Evolutionary conservation across 2,329 filamentous ascomycete genomes (phyloP).

Genomic region (Aschersonia sp.): DNA sequence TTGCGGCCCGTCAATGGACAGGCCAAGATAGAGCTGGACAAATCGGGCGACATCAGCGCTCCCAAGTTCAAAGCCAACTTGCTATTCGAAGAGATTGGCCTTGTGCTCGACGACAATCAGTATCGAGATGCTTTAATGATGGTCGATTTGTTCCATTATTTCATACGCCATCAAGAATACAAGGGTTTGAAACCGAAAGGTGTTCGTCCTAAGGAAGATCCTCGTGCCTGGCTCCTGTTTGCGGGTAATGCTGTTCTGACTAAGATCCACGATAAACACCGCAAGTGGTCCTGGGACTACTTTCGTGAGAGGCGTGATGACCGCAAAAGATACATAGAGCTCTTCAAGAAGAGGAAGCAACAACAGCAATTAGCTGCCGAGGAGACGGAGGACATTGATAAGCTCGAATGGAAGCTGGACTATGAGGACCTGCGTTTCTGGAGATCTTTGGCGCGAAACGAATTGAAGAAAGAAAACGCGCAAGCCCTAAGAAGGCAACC

Average conservation of each 20-base stretch:
- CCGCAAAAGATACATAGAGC: conserved; percentile 71
- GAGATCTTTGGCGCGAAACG: conserved; percentile 84
- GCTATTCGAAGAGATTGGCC: conserved; percentile 91
- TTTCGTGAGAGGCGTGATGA: conserved; percentile 89
- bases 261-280: conserved; percentile 91
- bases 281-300: conserved; percentile 90
- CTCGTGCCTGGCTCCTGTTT: conserved; percentile 82
- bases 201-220: conserved; percentile 72
- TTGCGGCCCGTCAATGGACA: conserved; percentile 90
- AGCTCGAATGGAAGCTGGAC: conserved; percentile 71
- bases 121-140: conserved; percentile 97
- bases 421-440: conserved; percentile 98
- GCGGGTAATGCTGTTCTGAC: conserved; percentile 77
- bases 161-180: conserved; percentile 94
- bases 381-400: conserved; percentile 59
- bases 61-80: conserved; percentile 85
- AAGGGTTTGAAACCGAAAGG: conserved; percentile 81
- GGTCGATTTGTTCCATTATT: conserved; percentile 96
- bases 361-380: conserved; percentile 54
- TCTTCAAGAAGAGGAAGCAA: conserved; percentile 90
- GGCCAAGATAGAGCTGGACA: conserved; percentile 89
- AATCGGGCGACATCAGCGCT: conserved; percentile 63
- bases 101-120: conserved; percentile 94
- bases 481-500: conserved; percentile 59
- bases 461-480: conserved; percentile 89